Conservation (phyloP, 2,329 filamentous ascomycete genomes). For the Calonectria henricotiae region DNA sequence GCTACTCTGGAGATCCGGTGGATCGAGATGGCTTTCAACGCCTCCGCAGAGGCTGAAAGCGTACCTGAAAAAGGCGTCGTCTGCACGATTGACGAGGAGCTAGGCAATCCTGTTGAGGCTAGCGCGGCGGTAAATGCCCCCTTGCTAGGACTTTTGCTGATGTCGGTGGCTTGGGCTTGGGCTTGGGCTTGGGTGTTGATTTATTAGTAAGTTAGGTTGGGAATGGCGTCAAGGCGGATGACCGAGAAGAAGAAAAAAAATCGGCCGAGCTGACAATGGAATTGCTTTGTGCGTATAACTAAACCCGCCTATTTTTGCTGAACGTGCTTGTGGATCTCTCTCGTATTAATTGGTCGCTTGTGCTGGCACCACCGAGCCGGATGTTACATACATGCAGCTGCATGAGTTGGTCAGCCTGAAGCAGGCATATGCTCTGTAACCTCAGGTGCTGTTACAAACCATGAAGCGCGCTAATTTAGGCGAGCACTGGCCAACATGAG, state of each 20-base stretch:
- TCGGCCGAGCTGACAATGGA: background rate
- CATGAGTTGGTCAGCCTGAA: conserved; percentile 16
- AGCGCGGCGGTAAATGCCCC: background rate
- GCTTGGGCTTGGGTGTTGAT: conserved; percentile 8
- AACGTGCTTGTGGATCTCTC: conserved; percentile 8
- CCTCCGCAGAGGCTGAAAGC: conserved; percentile 21
- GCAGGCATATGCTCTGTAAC: conserved; percentile 17
- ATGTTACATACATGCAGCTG: conserved; percentile 7
- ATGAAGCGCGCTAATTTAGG: background rate
- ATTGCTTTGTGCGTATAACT: conserved; percentile 4
- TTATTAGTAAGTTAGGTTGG: background rate
- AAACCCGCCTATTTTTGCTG: background rate
- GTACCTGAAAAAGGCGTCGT: conserved; percentile 23
- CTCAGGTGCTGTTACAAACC: background rate
- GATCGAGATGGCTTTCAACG: conserved; percentile 43
- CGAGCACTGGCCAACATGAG: background rate
- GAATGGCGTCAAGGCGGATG: background rate
- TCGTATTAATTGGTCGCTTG: background rate
- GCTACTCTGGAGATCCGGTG: conserved; percentile 40
- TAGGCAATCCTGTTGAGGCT: conserved; percentile 27
- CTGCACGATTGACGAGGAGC: conserved; percentile 31
- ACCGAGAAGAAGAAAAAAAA: background rate
- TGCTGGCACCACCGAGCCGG: conserved; percentile 1
- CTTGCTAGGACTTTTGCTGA: background rate
- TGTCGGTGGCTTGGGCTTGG: conserved; percentile 20